Base-by-base conservation (phyloP, 768 basidiomycete genomes). In the Agaricus blazei region DNA sequence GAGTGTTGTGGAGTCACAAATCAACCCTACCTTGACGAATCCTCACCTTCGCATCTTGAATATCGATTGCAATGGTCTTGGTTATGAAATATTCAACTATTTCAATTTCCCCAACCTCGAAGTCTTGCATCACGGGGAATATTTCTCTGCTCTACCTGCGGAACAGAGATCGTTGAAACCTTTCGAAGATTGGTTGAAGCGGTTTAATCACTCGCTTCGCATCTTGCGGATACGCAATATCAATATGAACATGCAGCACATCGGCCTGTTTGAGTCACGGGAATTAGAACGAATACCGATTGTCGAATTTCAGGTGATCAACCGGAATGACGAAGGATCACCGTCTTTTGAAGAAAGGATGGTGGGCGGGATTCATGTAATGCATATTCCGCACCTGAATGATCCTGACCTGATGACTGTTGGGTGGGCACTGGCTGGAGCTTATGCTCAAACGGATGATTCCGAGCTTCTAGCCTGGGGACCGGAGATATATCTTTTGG, bases 91-190 rank as follows among this genome's bases (percentile, higher is more conserved):
- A 41, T 51, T 51, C 29, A 28, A 27, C 4, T 51, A 51, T 29
- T 51, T 51, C 40, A 31, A 42, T n/a, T 51, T 51, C 26, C 50
- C 50, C 3, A 27, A 42, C 27, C 50, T 51, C 27, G 50, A 51
- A 26, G 50, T 51, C 15, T 28, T 44, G 11, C 42, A 44, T 19
- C 51, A 52, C 15, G 31, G 28, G 23, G 42, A 44, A 44, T 24
- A 34, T 23, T 45, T 52, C n/a, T 52, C 42, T 23, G 9, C 11
- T 9, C 29, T 52, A 2, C 42, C 31, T 19, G 51, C 31, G 2
- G 42, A 14, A 23, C 42, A 44, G 24, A 26, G 31, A 23, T n/a
- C 27, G 8, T 42, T 52, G 8, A 36, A 45, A 11, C 8, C 12
- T 42, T 7, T 52, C 2, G 42, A 44, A 24, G 29, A 36, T 14